Conservation (phyloP, 2,329 filamentous ascomycete genomes). For the Penicillium expansum region DNA sequence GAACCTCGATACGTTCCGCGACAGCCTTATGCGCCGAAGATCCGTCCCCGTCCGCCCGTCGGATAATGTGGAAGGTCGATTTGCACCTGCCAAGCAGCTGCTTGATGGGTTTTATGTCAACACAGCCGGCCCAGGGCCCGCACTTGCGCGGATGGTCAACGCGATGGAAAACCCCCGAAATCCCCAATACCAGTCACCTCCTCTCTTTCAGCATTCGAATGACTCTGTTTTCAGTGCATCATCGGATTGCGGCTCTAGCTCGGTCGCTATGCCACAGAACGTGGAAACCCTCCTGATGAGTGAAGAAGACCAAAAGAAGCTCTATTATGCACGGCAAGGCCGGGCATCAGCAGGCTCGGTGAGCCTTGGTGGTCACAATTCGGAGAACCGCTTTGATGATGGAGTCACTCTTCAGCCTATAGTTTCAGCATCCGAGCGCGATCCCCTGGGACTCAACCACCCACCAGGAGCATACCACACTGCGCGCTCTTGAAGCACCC, state of each 20-base stretch:
- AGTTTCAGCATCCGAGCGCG: not conserved
- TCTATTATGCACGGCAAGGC: conserved; percentile 62
- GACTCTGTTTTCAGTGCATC: conserved; percentile 60
- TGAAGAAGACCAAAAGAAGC: conserved; percentile 72
- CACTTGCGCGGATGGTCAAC: conserved; percentile 50
- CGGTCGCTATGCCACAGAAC: conserved; percentile 63
- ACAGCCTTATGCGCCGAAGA: conserved; percentile 42
- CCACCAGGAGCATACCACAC: not conserved
- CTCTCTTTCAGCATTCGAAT: conserved; percentile 56
- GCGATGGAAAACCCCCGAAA: conserved; percentile 42
- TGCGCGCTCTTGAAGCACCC: not conserved
- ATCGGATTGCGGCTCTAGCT: conserved; percentile 55
- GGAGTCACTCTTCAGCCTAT: not conserved
- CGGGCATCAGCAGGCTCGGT: conserved; percentile 25
- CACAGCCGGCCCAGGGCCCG: conserved; percentile 64
- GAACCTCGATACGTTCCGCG: conserved; percentile 77
- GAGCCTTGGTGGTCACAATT: not conserved
- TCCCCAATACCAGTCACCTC: conserved; percentile 51
- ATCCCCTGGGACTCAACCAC: not conserved
- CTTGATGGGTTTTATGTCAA: conserved; percentile 69
- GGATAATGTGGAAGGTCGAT: conserved; percentile 72
- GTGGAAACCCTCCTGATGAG: conserved; percentile 71
- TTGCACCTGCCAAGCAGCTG: conserved; percentile 67
- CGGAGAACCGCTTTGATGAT: not conserved
- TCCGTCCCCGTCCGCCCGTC: conserved; percentile 68